Conservation (phyloP, 129 eudicot genomes). For the Lactuca saligna region DNA sequence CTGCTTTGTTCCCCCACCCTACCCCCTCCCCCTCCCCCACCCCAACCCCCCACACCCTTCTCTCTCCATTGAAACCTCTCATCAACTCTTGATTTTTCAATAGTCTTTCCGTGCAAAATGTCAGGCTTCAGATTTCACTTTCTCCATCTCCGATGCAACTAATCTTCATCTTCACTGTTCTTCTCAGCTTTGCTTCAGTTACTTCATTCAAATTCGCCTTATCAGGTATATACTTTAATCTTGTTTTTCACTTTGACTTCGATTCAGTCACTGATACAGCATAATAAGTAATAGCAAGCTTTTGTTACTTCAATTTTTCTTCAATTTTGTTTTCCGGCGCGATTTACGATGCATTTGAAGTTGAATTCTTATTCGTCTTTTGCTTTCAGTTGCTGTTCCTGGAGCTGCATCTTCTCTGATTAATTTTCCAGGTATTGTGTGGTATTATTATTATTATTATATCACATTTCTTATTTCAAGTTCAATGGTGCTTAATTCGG, state of each 20-base stretch:
- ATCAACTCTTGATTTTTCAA: constrained; percentile 25
- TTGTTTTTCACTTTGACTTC: constrained; percentile 17
- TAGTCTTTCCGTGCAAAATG: constrained; percentile 34
- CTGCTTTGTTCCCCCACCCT: constrained; percentile 29
- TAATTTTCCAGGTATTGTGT: neutral
- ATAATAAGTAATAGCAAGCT: neutral
- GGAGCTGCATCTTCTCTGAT: constrained; percentile 4
- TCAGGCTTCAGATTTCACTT: constrained; percentile 34
- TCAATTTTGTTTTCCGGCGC: neutral
- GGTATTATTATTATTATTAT: too few species aligned
- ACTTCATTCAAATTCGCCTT: constrained; percentile 16
- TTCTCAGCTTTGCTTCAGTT: constrained; percentile 11
- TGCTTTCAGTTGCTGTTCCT: constrained; percentile 7
- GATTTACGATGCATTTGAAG: constrained; percentile 12
- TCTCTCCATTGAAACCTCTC: constrained; percentile 43
- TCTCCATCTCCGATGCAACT: constrained; percentile 30
- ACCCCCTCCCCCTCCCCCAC: neutral
- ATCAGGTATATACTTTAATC: constrained; percentile 10
- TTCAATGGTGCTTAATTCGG: constrained; percentile 18
- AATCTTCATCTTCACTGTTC: constrained; percentile 27
- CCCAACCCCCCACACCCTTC: constrained; percentile 9
- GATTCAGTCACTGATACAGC: constrained; percentile 20
- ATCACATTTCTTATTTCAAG: constrained; percentile 10
- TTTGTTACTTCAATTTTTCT: neutral
- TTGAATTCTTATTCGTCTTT: constrained; percentile 5